A percentile compares a stretch with the other conserved stretches of the same genome.
These are phyloP conservation scores for Hypoxylon sp. DNA, from an alignment of 2,329 filamentous ascomycete species.

Conservation along the genomic window DNA sequence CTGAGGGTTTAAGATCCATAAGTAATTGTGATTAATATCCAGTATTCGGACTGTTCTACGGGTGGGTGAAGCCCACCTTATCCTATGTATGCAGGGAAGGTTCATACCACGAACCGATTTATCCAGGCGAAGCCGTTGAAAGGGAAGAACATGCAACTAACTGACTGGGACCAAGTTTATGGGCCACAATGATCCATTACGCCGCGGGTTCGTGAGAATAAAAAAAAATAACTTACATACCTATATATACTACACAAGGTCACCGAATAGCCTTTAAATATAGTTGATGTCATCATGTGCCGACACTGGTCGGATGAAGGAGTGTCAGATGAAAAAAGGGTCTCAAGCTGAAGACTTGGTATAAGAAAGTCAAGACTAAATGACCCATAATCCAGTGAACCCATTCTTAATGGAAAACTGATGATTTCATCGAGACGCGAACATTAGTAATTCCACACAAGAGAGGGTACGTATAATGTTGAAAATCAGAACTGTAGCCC, in stretches of 20 bases:
- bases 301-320: neutral
- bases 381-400: constrained; percentile 2
- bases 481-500: neutral
- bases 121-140: constrained; percentile 29
- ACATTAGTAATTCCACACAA: neutral
- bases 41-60: constrained; percentile 8
- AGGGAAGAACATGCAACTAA: neutral
- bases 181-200: neutral
- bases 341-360: neutral
- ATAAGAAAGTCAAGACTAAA: neutral
- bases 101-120: constrained; percentile 24
- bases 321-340: neutral
- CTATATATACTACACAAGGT: neutral
- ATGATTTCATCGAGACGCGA: constrained; percentile 21
- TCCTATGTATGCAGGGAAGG: neutral
- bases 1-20: neutral
- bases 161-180: constrained; percentile 7
- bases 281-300: constrained; percentile 14
- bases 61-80: constrained; percentile 8
- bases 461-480: neutral
- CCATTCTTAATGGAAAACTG: constrained; percentile 1
- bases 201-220: neutral
- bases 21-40: constrained; percentile 4
- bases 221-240: constrained; percentile 4
- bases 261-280: neutral